These are phyloP conservation scores for Monilinia polystroma DNA, from an alignment of 2,329 filamentous ascomycete species.

Conservation along the genomic window DNA sequence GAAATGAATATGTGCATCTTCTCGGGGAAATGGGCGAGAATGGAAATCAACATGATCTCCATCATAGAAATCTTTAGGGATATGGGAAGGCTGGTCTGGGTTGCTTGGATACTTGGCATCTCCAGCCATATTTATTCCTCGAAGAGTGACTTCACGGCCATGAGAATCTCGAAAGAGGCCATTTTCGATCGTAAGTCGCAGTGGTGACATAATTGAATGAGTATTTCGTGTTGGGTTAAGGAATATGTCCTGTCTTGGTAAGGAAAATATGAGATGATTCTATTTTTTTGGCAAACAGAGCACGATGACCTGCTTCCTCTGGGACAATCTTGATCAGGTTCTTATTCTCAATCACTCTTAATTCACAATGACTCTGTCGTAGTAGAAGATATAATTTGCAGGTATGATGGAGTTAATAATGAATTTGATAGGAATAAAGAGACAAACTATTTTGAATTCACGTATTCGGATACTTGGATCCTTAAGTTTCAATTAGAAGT, in stretches of 20 bases:
- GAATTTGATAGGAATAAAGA: constrained; percentile 3
- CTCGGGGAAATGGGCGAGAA: constrained; percentile 75
- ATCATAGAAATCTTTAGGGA: constrained; percentile 80
- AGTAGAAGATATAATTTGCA: background rate
- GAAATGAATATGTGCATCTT: constrained; percentile 85
- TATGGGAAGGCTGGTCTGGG: constrained; percentile 79
- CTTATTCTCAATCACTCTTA: background rate
- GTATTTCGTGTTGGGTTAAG: background rate
- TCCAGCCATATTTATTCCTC: constrained; percentile 90
- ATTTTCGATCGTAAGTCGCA: constrained; percentile 81
- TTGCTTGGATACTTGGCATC: constrained; percentile 86
- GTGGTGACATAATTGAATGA: constrained; percentile 59
- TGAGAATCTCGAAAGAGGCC: constrained; percentile 77
- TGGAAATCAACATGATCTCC: constrained; percentile 90
- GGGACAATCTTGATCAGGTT: background rate
- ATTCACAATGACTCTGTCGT: background rate
- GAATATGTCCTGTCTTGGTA: background rate
- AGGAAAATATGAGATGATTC: background rate
- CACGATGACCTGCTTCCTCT: background rate
- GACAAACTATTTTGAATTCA: background rate
- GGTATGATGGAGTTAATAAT: background rate
- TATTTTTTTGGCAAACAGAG: background rate
- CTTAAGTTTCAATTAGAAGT: background rate
- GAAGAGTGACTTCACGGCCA: constrained; percentile 81
- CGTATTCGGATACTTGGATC: background rate